Percentiles rank a stretch among this genome's conserved stretches.
Evolutionary conservation across 192 early-diverging fungal species (phyloP).

Genomic region (Coemansia sp.): DNA sequence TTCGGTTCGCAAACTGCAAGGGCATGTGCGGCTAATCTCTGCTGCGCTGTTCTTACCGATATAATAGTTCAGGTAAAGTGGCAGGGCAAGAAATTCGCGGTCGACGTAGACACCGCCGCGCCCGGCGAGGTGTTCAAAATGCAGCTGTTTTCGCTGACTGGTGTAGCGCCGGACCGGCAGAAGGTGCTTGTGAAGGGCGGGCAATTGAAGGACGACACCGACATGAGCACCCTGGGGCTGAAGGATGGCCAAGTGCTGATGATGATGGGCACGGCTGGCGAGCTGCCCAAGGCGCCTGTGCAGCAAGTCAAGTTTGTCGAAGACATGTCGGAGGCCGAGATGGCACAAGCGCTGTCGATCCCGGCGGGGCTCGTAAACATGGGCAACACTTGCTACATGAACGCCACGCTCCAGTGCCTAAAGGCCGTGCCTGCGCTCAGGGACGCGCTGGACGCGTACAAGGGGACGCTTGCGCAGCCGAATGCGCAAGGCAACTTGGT

Average conservation of each 20-base stretch:
- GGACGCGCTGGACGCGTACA: conserved; percentile 59
- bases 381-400: conserved; percentile 92
- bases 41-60: no score
- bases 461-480: conserved; percentile 3
- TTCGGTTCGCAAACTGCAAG: neutral
- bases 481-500: conserved; percentile 61
- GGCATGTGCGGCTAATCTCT: no score
- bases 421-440: conserved; percentile 85
- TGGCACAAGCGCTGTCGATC: conserved; percentile 86
- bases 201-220: conserved; percentile 85
- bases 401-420: conserved; percentile 92
- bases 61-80: conserved; percentile 83
- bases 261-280: conserved; percentile 98
- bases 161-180: conserved; percentile 90
- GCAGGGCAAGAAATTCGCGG: conserved; percentile 83
- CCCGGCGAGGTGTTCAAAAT: conserved; percentile 82
- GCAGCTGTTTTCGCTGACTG: conserved; percentile 88
- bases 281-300: conserved; percentile 82
- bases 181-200: conserved; percentile 95
- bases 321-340: conserved; percentile 88
- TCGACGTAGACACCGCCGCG: conserved; percentile 75
- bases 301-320: conserved; percentile 80
- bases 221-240: conserved; percentile 70
- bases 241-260: conserved; percentile 69
- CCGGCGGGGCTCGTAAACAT: conserved; percentile 90